Percentiles rank a stretch among this genome's conserved stretches.
phyloP scores from a whole-genome alignment of 2,329 filamentous ascomycete genomes.

The Ophiostoma novo-ulmi region DNA sequence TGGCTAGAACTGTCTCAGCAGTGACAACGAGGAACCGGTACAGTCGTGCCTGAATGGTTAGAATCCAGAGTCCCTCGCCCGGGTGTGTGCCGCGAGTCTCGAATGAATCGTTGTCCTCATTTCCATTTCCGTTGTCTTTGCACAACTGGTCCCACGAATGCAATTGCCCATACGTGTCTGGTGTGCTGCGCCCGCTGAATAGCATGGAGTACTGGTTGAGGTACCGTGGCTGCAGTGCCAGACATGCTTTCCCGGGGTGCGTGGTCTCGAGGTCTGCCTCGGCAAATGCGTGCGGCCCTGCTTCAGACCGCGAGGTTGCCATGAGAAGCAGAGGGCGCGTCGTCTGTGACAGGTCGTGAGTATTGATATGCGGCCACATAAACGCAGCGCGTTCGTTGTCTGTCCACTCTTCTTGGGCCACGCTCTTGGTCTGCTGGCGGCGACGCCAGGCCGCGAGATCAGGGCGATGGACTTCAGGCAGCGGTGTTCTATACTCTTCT shows the following conservation, averaged over 20 bases:
- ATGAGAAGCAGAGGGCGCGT: background rate
- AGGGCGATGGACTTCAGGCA: background rate
- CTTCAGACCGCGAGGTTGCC: background rate
- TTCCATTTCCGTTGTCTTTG: background rate
- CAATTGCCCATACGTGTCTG: background rate
- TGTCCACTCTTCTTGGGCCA: background rate
- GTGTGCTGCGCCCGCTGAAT: background rate
- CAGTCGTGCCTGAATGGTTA: background rate
- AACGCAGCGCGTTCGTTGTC: background rate
- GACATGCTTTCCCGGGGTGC: background rate
- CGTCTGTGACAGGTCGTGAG: background rate
- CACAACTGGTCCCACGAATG: background rate
- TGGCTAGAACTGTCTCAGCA: background rate
- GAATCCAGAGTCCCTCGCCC: background rate
- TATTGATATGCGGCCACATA: background rate
- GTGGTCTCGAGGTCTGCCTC: background rate
- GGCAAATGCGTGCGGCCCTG: background rate
- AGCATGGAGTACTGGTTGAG: constrained; percentile 2
- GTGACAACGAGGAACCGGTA: background rate
- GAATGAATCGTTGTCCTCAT: background rate
- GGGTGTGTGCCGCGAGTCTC: background rate
- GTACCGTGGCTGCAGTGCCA: background rate
- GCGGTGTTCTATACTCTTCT: background rate
- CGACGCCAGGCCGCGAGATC: background rate
- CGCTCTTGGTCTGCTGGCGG: background rate